A percentile compares a stretch with the other conserved stretches of the same genome.
These are phyloP conservation scores for Exidia glandulosa DNA, from an alignment of 768 basidiomycete species.

Conservation along the genomic window DNA sequence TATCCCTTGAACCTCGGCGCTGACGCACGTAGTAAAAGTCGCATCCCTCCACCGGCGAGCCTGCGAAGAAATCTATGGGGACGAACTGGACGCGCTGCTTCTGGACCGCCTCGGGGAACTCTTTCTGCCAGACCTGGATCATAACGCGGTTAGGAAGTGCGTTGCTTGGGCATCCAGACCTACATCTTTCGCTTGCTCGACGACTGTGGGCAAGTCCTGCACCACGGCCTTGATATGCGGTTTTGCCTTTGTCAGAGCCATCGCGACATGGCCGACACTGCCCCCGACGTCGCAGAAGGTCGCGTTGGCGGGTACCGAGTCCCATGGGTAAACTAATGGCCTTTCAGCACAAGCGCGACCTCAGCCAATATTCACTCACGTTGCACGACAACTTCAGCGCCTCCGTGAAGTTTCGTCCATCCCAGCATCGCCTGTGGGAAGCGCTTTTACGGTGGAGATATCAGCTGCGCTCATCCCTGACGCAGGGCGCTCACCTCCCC, in stretches of 20 bases:
- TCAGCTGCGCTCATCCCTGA: no score
- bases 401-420: no score
- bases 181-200: conserved; percentile 4
- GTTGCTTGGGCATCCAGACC: neutral
- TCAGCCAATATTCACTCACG: no score
- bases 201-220: conserved; percentile 16
- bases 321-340: conserved; percentile 18
- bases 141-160: no score
- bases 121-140: conserved; percentile 19
- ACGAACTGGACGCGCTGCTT: conserved; percentile 26
- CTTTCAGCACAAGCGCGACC: no score
- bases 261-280: conserved; percentile 26
- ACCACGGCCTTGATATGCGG: conserved; percentile 24
- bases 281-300: conserved; percentile 31
- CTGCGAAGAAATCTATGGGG: conserved; percentile 28
- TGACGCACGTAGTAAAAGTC: conserved; percentile 31
- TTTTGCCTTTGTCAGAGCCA: conserved; percentile 22
- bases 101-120: conserved; percentile 25
- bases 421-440: no score
- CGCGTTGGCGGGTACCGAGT: conserved; percentile 13
- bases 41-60: conserved; percentile 24
- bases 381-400: no score
- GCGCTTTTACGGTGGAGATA: no score
- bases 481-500: no score
- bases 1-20: neutral